phyloP scores from a whole-genome alignment of 352 stramenopile genomes.

The Pythium scleroteichum region DNA sequence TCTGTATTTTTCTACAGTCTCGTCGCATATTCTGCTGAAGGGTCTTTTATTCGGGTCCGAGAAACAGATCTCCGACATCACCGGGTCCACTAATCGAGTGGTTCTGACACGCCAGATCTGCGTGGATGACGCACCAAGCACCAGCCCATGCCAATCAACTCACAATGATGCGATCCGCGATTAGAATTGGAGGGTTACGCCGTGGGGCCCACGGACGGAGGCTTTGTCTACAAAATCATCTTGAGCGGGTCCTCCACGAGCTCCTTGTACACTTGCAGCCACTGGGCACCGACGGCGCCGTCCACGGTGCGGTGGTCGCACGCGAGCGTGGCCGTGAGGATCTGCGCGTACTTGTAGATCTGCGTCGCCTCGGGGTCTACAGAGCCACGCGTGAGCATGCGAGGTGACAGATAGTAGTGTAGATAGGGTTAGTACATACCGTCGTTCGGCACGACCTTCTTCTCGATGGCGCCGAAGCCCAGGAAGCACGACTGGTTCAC shows the following conservation, averaged over 20 bases:
- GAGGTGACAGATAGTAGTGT: not conserved
- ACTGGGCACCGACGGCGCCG: constrained; percentile 95
- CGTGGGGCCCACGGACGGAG: not conserved
- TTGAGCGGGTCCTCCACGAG: constrained; percentile 96
- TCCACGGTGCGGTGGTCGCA: constrained; percentile 98
- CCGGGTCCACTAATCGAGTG: constrained; percentile 7
- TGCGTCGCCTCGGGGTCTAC: constrained; percentile 69
- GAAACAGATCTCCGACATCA: not conserved
- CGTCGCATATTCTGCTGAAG: not conserved
- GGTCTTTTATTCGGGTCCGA: constrained; percentile 9
- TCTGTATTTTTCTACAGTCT: not conserved
- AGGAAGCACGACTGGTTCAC: constrained; percentile 93
- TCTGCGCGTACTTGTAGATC: constrained; percentile 89
- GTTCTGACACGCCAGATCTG: constrained; percentile 8
- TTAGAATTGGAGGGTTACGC: not conserved
- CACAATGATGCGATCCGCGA: not conserved
- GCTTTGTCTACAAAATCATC: constrained; percentile 92
- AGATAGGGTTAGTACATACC: constrained; percentile 21
- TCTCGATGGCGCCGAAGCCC: constrained; percentile 93
- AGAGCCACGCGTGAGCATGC: constrained; percentile 9
- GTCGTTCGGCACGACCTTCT: constrained; percentile 93
- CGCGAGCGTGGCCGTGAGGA: constrained; percentile 95
- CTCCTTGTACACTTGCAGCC: constrained; percentile 95
- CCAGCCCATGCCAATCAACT: not conserved
- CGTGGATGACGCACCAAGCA: constrained; percentile 10